Evolutionary conservation across 2,329 filamentous ascomycete species (phyloP).

Genomic region (Lecanosticta acicola): DNA sequence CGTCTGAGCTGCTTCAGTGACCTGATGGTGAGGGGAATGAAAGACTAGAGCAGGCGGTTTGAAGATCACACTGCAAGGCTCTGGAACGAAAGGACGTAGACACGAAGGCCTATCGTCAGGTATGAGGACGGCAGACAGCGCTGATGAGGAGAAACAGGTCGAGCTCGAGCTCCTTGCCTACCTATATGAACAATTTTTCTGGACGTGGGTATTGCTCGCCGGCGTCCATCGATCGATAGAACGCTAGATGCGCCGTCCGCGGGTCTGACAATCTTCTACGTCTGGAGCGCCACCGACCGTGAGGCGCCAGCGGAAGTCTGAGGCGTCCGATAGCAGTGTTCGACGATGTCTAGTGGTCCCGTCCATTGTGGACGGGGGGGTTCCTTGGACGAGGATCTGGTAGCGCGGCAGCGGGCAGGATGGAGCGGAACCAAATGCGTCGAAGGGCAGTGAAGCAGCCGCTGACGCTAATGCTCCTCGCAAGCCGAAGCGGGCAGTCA

Average conservation of each 20-base stretch:
- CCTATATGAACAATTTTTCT: neutral
- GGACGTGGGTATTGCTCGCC: neutral
- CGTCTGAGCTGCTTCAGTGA: neutral
- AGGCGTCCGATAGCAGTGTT: neutral
- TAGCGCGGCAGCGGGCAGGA: neutral
- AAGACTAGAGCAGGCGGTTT: conserved; percentile 2
- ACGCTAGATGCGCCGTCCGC: neutral
- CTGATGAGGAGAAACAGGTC: conserved; percentile 3
- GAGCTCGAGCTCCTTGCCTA: neutral
- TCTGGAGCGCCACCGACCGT: conserved; percentile 7
- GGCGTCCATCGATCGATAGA: neutral
- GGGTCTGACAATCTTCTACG: neutral
- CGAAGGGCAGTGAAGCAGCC: neutral
- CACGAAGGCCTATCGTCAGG: conserved; percentile 14
- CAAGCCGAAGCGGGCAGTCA: neutral
- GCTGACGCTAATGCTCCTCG: neutral
- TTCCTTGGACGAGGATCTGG: neutral
- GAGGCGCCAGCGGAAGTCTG: conserved; percentile 5
- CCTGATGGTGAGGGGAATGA: conserved; percentile 2
- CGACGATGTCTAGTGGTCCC: neutral
- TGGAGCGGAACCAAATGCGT: neutral
- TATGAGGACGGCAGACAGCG: conserved; percentile 4
- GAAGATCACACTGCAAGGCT: neutral
- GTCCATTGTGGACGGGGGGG: neutral
- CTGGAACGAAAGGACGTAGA: conserved; percentile 16